Evolutionary conservation across 106 monocot genomes (phyloP).

Genomic region (Phalaenopsis aphrodite): DNA sequence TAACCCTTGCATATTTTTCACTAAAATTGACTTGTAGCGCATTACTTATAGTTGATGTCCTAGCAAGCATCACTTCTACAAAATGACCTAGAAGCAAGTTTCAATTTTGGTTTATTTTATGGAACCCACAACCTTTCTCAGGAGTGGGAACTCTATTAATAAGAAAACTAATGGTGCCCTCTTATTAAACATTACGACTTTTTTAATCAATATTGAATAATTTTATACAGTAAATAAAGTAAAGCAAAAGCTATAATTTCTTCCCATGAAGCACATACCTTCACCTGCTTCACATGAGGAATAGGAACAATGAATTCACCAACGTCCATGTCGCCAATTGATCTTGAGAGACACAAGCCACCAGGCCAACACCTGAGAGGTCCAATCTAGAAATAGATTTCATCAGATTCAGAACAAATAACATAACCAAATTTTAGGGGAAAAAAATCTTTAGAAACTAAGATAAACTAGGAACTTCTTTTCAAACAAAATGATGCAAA

Average conservation of each 20-base stretch:
- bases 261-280: constrained; percentile 31
- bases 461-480: neutral
- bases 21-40: neutral
- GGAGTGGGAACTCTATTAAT: too few relatives aligned
- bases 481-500: neutral
- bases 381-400: constrained; percentile 45
- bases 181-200: neutral
- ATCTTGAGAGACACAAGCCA: constrained; percentile 73
- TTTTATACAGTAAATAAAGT: neutral
- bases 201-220: neutral
- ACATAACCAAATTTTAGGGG: neutral
- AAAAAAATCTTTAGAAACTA: neutral
- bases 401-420: neutral
- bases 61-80: neutral
- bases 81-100: neutral
- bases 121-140: too few relatives aligned
- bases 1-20: neutral
- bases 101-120: neutral
- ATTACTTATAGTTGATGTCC: neutral
- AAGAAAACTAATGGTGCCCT: too few relatives aligned
- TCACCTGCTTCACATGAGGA: constrained; percentile 84
- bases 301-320: constrained; percentile 81
- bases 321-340: constrained; percentile 84
- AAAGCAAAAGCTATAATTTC: neutral
- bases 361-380: constrained; percentile 86